Evolutionary conservation across 257 asterid species (phyloP).

Genomic region (Sherardia arvensis): DNA sequence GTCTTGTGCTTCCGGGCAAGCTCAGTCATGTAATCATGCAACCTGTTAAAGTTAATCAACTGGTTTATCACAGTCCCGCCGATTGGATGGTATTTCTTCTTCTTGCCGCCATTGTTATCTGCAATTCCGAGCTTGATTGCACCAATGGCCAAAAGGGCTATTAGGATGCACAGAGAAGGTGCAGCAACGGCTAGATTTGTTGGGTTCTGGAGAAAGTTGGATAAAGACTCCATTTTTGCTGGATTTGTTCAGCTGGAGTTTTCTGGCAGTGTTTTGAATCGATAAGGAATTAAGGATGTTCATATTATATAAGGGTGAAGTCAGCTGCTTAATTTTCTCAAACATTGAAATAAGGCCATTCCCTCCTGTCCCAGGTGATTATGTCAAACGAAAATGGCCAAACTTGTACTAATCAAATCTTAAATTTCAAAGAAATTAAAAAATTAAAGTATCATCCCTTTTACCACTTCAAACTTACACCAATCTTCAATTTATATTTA

Average conservation of each 20-base stretch:
- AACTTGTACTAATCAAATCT: not conserved
- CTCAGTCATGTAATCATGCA: conserved; percentile 65
- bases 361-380: too few relatives aligned
- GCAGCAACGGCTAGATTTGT: conserved; percentile 19
- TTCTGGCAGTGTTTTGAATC: not conserved
- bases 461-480: not conserved
- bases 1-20: conserved; percentile 43
- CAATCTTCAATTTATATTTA: too few relatives aligned
- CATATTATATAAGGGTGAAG: too few relatives aligned
- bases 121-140: conserved; percentile 17
- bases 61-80: conserved; percentile 50
- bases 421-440: too few relatives aligned
- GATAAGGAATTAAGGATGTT: too few relatives aligned
- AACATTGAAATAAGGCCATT: too few relatives aligned
- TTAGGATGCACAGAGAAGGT: conserved; percentile 11
- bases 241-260: not conserved
- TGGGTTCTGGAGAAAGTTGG: conserved; percentile 16
- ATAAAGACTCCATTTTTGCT: conserved; percentile 1
- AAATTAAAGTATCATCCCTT: too few relatives aligned
- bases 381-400: not conserved
- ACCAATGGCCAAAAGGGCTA: conserved; percentile 14
- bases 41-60: conserved; percentile 41
- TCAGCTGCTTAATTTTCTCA: too few relatives aligned
- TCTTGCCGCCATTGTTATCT: conserved; percentile 16
- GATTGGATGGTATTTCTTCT: conserved; percentile 48